Conservation (phyloP, 257 asterid genomes). For the Thymus mandschuricus region DNA sequence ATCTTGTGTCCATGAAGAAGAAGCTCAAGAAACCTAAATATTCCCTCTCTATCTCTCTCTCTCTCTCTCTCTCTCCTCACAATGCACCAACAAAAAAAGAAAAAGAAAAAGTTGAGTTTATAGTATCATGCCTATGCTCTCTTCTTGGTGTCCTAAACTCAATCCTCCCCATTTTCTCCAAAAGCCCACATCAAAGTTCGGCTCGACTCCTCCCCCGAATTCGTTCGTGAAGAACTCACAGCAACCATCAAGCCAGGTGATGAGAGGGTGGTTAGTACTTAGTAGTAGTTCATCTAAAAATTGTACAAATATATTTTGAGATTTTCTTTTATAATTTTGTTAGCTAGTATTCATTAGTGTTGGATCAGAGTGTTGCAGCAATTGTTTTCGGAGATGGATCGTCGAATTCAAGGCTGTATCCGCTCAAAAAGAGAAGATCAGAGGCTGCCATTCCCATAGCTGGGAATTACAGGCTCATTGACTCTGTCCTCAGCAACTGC, state of each 20-base stretch:
- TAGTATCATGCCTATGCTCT: constrained; percentile 56
- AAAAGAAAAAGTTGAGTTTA: no score
- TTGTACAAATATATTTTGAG: neutral
- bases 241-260: no score
- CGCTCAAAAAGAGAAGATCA: constrained; percentile 76
- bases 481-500: constrained; percentile 90
- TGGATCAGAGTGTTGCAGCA: constrained; percentile 93
- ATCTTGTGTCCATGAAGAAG: no score
- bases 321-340: no score
- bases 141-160: constrained; percentile 35
- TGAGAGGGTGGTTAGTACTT: constrained; percentile 39
- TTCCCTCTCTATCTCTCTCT: constrained; percentile 50
- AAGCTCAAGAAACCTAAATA: constrained; percentile 77
- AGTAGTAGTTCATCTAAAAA: neutral
- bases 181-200: constrained; percentile 33
- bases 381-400: constrained; percentile 87
- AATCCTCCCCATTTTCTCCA: constrained; percentile 35
- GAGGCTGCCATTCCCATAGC: constrained; percentile 90
- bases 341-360: constrained; percentile 35
- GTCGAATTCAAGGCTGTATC: constrained; percentile 66
- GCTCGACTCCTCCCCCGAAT: no score
- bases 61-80: no score
- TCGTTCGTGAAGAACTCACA: no score
- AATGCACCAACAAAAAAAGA: constrained; percentile 6
- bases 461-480: constrained; percentile 77